A percentile compares a stretch with the other conserved stretches of the same genome.
phyloP scores from a whole-genome alignment of 2,329 filamentous ascomycete genomes.

The Nothophoma quercina region DNA sequence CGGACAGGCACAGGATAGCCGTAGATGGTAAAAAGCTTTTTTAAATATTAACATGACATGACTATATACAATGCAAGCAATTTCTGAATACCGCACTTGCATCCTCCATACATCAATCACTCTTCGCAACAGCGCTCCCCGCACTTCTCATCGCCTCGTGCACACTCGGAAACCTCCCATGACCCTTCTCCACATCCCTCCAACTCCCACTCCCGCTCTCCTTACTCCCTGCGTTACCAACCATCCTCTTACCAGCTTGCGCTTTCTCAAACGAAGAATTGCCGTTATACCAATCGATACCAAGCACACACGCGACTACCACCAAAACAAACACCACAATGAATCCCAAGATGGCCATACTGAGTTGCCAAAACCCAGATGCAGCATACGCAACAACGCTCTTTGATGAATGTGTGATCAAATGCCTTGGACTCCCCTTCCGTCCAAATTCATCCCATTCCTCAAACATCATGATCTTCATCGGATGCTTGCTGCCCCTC shows the following conservation, averaged over 20 bases:
- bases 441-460: constrained; percentile 41
- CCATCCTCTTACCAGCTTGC: constrained; percentile 35
- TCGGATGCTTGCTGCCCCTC: not conserved
- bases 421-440: constrained; percentile 38
- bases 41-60: too few species aligned
- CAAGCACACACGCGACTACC: constrained; percentile 40
- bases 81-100: not conserved
- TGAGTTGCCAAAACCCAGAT: constrained; percentile 35
- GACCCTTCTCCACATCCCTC: constrained; percentile 33
- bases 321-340: constrained; percentile 33
- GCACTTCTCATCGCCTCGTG: constrained; percentile 37
- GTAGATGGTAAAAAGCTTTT: too few species aligned
- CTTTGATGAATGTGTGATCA: constrained; percentile 13
- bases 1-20: too few species aligned
- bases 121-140: constrained; percentile 43
- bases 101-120: constrained; percentile 30
- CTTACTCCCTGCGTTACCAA: constrained; percentile 15
- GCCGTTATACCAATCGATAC: constrained; percentile 32
- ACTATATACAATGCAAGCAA: too few species aligned
- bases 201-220: constrained; percentile 16
- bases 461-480: constrained; percentile 34
- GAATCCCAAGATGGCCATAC: constrained; percentile 31
- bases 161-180: constrained; percentile 33
- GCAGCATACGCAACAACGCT: constrained; percentile 29
- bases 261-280: constrained; percentile 41